Percentiles rank a stretch among this genome's conserved stretches.
These are phyloP conservation scores for Cutaneotrichosporon arboriforme DNA, from an alignment of 1,284 basidiomycete genomes.

Conservation along the genomic window DNA sequence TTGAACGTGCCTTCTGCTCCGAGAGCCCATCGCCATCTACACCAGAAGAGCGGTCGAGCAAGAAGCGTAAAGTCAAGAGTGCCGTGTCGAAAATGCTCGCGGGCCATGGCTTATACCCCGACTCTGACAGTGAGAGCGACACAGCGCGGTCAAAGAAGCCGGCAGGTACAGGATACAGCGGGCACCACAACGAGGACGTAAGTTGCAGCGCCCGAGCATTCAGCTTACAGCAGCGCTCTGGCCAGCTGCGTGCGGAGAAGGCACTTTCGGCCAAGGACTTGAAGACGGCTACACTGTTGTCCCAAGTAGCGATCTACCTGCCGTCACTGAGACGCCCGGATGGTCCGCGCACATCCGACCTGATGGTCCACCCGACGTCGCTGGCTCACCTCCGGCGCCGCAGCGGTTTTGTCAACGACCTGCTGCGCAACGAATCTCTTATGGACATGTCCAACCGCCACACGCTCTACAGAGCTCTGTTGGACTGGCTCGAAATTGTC, in stretches of 20 bases:
- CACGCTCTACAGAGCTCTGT: constrained; percentile 75
- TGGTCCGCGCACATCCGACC: constrained; percentile 73
- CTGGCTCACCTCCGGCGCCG: constrained; percentile 80
- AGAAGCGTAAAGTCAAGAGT: constrained; percentile 32
- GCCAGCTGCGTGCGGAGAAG: constrained; percentile 66
- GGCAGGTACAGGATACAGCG: constrained; percentile 76
- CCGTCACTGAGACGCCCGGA: constrained; percentile 66
- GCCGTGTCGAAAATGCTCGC: background rate
- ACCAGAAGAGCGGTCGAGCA: constrained; percentile 21
- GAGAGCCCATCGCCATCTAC: too few relatives aligned
- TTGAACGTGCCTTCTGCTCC: constrained; percentile 27
- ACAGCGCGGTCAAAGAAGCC: constrained; percentile 29
- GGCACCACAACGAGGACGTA: constrained; percentile 71
- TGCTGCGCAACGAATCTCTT: constrained; percentile 82
- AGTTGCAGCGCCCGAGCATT: constrained; percentile 32
- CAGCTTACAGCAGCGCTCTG: constrained; percentile 57
- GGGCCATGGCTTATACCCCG: background rate
- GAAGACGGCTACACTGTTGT: constrained; percentile 62
- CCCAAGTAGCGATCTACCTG: constrained; percentile 66
- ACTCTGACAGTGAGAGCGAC: background rate
- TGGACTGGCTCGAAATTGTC: constrained; percentile 88
- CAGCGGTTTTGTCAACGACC: constrained; percentile 76
- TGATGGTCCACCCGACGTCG: constrained; percentile 78
- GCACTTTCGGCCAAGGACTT: constrained; percentile 66
- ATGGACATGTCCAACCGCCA: constrained; percentile 85